A percentile compares a stretch with the other conserved stretches of the same genome.
phyloP scores from a whole-genome alignment of 106 monocot species.

The Triglochin maritima region DNA sequence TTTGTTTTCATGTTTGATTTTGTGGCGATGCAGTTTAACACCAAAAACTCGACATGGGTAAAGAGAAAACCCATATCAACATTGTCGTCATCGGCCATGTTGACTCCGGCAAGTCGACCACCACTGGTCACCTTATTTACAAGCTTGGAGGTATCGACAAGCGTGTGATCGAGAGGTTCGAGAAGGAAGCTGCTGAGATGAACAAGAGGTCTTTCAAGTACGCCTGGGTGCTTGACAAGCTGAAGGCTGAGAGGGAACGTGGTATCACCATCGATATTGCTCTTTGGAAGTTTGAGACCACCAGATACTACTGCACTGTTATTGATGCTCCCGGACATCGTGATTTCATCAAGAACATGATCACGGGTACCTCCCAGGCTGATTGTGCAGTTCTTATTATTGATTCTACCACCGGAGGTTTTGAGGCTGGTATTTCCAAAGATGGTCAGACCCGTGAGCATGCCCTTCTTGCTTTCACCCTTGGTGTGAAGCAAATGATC shows the following conservation, averaged over 20 bases:
- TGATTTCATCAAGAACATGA: conserved; percentile 8
- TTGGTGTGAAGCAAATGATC: too few species aligned
- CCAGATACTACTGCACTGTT: conserved; percentile 1
- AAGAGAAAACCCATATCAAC: conserved; percentile 6
- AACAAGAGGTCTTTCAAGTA: conserved; percentile 9
- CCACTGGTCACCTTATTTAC: conserved; percentile 2
- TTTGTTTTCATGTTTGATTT: too few species aligned
- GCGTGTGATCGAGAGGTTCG: conserved; percentile 6
- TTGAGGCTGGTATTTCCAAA: too few species aligned
- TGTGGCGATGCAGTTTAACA: too few species aligned
- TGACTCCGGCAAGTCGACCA: conserved; percentile 10
- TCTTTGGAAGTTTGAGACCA: conserved; percentile 7
- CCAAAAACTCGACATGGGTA: neutral
- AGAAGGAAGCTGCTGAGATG: conserved; percentile 11
- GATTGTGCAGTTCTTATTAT: neutral
- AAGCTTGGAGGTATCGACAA: conserved; percentile 9
- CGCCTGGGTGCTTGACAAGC: conserved; percentile 8
- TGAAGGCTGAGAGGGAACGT: conserved; percentile 5
- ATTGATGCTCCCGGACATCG: neutral
- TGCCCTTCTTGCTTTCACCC: too few species aligned
- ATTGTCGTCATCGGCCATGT: conserved; percentile 10
- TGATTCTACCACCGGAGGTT: too few species aligned
- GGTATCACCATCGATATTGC: conserved; percentile 8
- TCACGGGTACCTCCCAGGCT: conserved; percentile 1
- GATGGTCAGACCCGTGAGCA: too few species aligned